Conservation (phyloP, 805 yeast species). For the Saccharomycopsis sp. region DNA sequence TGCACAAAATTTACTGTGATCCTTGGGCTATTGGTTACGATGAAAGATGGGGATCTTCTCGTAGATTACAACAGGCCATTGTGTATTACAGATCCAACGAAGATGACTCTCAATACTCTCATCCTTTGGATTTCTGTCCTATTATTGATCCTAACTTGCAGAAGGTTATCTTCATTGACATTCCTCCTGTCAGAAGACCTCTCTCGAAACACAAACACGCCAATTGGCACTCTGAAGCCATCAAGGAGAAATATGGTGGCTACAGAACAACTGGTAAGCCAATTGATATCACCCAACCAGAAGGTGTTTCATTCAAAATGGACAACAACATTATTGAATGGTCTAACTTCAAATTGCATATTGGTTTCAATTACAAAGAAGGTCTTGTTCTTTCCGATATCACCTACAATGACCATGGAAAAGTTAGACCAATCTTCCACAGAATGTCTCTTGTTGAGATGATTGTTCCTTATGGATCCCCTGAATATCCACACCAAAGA, state of each 20-base stretch:
- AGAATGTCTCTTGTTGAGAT: conserved; percentile 72
- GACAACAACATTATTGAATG: conserved; percentile 64
- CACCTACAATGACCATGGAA: conserved; percentile 69
- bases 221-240: conserved; percentile 61
- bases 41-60: conserved; percentile 71
- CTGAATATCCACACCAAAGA: conserved; percentile 75
- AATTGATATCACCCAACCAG: conserved; percentile 68
- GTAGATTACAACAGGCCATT: conserved; percentile 74
- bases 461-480: conserved; percentile 82
- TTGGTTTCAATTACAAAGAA: conserved; percentile 82
- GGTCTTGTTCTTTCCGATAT: conserved; percentile 75
- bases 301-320: conserved; percentile 73
- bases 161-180: conserved; percentile 67
- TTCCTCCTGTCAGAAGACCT: conserved; percentile 69
- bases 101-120: conserved; percentile 64
- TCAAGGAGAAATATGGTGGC: conserved; percentile 55
- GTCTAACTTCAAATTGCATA: conserved; percentile 72
- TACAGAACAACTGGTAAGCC: conserved; percentile 62
- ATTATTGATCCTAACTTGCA: conserved; percentile 67
- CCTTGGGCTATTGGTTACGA: conserved; percentile 70
- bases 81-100: conserved; percentile 70
- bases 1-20: conserved; percentile 52
- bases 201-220: conserved; percentile 62
- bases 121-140: conserved; percentile 76
- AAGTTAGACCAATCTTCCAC: conserved; percentile 68